Conservation (phyloP, 768 basidiomycete genomes). For the Neoboletus magnificus region DNA sequence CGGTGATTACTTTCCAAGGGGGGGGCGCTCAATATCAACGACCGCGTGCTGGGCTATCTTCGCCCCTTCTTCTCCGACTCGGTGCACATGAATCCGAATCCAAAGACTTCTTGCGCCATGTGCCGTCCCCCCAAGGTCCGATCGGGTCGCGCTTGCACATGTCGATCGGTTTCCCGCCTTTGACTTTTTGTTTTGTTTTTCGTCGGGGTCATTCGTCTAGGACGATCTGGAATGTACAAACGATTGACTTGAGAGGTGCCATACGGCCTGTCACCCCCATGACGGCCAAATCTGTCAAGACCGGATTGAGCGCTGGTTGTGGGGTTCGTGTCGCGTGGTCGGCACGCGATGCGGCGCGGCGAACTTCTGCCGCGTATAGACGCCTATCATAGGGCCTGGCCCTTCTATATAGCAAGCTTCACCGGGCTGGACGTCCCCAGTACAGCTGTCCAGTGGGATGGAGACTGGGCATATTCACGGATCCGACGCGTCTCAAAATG, state of each 20-base stretch:
- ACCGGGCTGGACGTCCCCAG: background rate
- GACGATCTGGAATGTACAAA: background rate
- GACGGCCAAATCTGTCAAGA: background rate
- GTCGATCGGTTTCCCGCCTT: background rate
- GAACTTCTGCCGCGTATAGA: background rate
- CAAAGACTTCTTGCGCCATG: background rate
- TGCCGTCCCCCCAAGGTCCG: conserved; percentile 5
- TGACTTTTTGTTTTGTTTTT: background rate
- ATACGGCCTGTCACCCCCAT: too few relatives aligned
- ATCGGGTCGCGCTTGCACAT: background rate
- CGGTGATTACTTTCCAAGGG: conserved; percentile 6
- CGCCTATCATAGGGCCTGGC: background rate
- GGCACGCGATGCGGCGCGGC: conserved; percentile 8
- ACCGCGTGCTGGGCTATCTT: background rate
- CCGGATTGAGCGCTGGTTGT: background rate
- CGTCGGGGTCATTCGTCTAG: background rate
- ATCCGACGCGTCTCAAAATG: background rate
- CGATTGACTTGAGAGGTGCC: background rate
- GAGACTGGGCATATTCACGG: background rate
- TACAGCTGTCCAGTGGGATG: background rate
- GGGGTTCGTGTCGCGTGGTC: conserved; percentile 5
- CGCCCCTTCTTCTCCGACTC: background rate
- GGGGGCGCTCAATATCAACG: too few relatives aligned
- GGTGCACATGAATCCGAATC: conserved; percentile 1
- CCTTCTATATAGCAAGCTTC: background rate